These are phyloP conservation scores for Cutaneotrichosporon dermatis DNA, from an alignment of 1,284 basidiomycete genomes.

Conservation along the genomic window DNA sequence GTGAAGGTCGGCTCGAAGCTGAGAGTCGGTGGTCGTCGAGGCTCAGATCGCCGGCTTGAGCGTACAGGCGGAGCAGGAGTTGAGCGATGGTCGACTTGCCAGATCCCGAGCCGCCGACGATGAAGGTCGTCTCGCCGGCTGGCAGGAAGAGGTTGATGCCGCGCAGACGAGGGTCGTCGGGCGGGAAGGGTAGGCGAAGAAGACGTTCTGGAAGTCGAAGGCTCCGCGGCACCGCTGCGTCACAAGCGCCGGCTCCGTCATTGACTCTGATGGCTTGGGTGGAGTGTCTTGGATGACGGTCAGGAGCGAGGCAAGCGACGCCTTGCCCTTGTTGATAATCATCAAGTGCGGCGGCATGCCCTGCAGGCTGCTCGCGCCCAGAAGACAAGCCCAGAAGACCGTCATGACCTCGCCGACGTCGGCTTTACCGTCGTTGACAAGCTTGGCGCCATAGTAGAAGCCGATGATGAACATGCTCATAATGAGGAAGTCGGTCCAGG, in stretches of 20 bases:
- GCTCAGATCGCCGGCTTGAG: conserved; percentile 58
- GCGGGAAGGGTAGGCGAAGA: conserved; percentile 83
- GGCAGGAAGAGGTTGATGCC: conserved; percentile 62
- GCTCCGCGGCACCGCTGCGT: conserved; percentile 54
- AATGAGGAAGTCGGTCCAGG: conserved; percentile 68
- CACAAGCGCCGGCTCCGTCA: background rate
- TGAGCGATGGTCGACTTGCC: conserved; percentile 90
- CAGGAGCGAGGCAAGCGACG: conserved; percentile 69
- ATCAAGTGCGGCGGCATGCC: conserved; percentile 65
- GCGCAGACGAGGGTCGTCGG: conserved; percentile 49
- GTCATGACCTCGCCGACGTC: conserved; percentile 78
- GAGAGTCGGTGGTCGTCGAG: conserved; percentile 76
- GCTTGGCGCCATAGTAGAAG: conserved; percentile 90
- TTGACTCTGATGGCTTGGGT: no score
- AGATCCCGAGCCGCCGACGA: conserved; percentile 84
- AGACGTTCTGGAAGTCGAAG: conserved; percentile 68
- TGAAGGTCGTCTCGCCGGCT: conserved; percentile 80
- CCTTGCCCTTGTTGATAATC: conserved; percentile 76
- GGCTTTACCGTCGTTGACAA: conserved; percentile 69
- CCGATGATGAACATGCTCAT: conserved; percentile 94
- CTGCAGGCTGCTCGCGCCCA: conserved; percentile 80
- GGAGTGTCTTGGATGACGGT: conserved; percentile 53
- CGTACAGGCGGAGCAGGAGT: conserved; percentile 75
- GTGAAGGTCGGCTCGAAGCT: conserved; percentile 74
- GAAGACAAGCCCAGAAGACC: conserved; percentile 93